Conservation (phyloP, 257 asterid species). For the Phtheirospermum japonicum region DNA sequence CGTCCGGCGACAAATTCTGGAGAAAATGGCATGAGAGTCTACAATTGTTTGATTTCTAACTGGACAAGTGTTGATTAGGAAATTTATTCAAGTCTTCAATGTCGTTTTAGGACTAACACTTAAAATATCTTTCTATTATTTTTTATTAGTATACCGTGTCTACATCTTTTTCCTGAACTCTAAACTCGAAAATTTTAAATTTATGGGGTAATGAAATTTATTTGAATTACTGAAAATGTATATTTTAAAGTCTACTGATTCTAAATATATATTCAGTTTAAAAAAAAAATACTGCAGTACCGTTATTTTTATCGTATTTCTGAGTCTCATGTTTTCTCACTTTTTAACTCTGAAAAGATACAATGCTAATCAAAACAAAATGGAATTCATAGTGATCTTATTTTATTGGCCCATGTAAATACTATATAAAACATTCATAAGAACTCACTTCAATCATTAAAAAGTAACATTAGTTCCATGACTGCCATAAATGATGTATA, state of each 20-base stretch:
- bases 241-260: background rate
- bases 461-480: background rate
- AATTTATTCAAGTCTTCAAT: background rate
- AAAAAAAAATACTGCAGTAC: background rate
- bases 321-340: background rate
- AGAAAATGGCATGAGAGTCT: constrained; percentile 10
- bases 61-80: background rate
- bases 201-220: background rate
- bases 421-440: background rate
- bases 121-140: too few relatives aligned
- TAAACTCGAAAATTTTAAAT: background rate
- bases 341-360: background rate
- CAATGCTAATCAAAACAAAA: too few relatives aligned
- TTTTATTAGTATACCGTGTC: too few relatives aligned
- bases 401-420: too few relatives aligned
- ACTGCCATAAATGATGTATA: background rate
- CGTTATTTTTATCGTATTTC: background rate
- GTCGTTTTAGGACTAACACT: background rate
- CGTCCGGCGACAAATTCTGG: background rate
- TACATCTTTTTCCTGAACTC: background rate
- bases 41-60: background rate
- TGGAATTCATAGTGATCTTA: background rate
- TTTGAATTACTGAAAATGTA: background rate
- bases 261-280: background rate
- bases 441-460: background rate